A percentile compares a stretch with the other conserved stretches of the same genome.
These are phyloP conservation scores for Ambrosia trifida DNA, from an alignment of 129 eudicot species.

Conservation along the genomic window DNA sequence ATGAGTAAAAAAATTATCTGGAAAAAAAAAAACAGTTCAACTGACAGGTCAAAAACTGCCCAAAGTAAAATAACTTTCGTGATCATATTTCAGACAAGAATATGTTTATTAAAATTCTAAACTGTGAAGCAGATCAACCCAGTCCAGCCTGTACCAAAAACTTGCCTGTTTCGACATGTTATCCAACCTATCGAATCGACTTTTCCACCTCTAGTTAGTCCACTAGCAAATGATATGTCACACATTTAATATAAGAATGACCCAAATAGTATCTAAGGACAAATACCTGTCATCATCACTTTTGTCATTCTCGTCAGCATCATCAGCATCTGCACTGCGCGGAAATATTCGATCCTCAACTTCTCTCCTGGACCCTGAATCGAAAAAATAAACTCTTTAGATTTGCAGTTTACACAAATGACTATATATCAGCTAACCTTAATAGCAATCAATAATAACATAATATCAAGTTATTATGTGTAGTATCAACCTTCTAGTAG, in stretches of 20 bases:
- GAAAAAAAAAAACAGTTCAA: background rate
- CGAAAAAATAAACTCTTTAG: constrained; percentile 1
- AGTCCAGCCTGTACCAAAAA: background rate
- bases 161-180: background rate
- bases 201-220: constrained; percentile 6
- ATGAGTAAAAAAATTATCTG: background rate
- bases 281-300: constrained; percentile 79
- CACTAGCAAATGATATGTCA: constrained; percentile 8
- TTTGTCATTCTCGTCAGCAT: constrained; percentile 72
- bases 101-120: background rate
- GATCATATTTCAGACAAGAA: background rate
- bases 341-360: constrained; percentile 83
- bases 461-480: constrained; percentile 3
- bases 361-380: constrained; percentile 79
- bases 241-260: background rate
- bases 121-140: background rate
- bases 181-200: too few species aligned
- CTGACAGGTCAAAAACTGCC: background rate
- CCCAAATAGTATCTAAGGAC: background rate
- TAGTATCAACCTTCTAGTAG: constrained; percentile 75
- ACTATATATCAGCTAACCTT: background rate
- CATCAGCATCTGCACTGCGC: constrained; percentile 93
- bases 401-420: background rate
- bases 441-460: background rate
- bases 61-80: background rate